Conservation (phyloP, 2,329 filamentous ascomycete genomes). For the Paramyrothecium roridum region DNA sequence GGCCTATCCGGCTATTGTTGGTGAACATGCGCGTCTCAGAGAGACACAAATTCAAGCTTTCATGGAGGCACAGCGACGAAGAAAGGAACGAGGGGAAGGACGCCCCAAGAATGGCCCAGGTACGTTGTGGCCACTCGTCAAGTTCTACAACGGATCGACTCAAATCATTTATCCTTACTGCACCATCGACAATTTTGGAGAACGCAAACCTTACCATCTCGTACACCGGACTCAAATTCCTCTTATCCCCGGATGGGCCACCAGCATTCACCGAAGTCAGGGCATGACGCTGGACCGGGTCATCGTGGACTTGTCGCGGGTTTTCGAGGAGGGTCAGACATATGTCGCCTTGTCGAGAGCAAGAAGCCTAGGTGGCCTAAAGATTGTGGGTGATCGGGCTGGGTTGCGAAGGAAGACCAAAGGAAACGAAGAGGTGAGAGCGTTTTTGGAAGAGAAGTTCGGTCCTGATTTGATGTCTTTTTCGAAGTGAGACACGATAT, state of each 20-base stretch:
- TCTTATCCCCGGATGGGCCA: constrained; percentile 57
- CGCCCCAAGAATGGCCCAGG: not conserved
- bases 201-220: constrained; percentile 40
- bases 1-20: not conserved
- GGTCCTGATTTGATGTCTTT: no score
- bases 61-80: not conserved
- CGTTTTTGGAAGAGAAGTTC: no score
- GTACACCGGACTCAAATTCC: constrained; percentile 60
- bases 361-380: not conserved
- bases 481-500: no score
- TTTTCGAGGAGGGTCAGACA: not conserved
- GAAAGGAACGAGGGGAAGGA: not conserved
- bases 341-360: constrained; percentile 1
- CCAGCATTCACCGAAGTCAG: constrained; percentile 62
- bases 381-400: constrained; percentile 10
- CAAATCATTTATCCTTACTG: constrained; percentile 50
- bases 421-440: no score
- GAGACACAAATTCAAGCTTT: constrained; percentile 7
- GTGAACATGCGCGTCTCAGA: constrained; percentile 5
- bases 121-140: constrained; percentile 28
- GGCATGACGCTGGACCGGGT: constrained; percentile 60
- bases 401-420: no score
- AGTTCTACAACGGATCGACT: constrained; percentile 44
- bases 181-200: constrained; percentile 42
- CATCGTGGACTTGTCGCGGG: constrained; percentile 7